Base-by-base conservation (phyloP, 495 filamentous ascomycete species). In the Penicillium canariense region DNA sequence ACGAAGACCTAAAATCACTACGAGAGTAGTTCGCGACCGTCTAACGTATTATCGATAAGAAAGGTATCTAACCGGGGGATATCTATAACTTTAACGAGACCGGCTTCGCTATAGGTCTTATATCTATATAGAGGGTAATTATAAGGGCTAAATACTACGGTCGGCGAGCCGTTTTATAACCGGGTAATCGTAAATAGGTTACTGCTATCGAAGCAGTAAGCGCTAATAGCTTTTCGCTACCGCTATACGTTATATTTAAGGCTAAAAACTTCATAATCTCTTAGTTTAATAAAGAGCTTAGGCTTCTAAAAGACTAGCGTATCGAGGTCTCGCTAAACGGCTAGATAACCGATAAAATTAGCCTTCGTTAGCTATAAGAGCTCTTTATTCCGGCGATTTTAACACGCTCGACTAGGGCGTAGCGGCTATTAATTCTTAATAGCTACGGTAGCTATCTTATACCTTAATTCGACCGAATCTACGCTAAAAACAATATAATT, bases 391-490 rank as follows among this genome's bases (percentile, higher is more conserved):
- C 12, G 25, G 2, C n/a, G n/a, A 25, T 12, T 23, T 12, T 6
- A 43, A 43, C 25, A 23, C 39, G 39, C 39, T 17, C 12, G 39
- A 43, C 18, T 5, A 17, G 32, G n/a, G 5, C 10, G 10, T 50
- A 38, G 38, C 20, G 20, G 35, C 50, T 53, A 25, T 18, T 53
- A 26, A 36, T 53, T 45, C 39, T 53, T 22, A 12, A 53, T 11
- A 6, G 39, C 12, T 5, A 53, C 14, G 7, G 28, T 23, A 53
- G 50, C 20, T 15, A 53, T 30, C 38, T 53, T 43, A 43, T 9
- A 44, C 50, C 17, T 6, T 40, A 40, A 51, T 26, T 51, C 48
- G 23, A 15, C 12, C 39, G 39, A 26, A 44, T 44, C 22, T 44
- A 4, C 22, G 40, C 40, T 1, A 11, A 44, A 5, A 44, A 27